phyloP scores from a whole-genome alignment of 1,284 basidiomycete genomes.

The Fistulinella staudtii region DNA sequence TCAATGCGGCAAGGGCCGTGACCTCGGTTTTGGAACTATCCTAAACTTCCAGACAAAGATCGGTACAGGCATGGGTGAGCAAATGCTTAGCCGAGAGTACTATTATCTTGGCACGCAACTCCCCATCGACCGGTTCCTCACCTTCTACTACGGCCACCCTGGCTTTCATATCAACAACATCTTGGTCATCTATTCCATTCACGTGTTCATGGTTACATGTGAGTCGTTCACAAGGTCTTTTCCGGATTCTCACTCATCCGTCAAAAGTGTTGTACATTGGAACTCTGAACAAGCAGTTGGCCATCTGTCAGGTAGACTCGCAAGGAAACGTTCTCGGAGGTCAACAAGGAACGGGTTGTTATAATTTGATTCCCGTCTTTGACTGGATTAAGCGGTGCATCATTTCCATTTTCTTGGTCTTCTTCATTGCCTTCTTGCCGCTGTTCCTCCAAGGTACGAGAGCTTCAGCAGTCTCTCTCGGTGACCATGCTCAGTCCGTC shows the following conservation, averaged over 20 bases:
- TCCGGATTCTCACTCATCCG: conserved; percentile 11
- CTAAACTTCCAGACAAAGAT: conserved; percentile 99
- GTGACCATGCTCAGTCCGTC: background rate
- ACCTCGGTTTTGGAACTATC: conserved; percentile 99
- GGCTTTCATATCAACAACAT: conserved; percentile 99
- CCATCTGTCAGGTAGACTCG: conserved; percentile 81
- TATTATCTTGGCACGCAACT: conserved; percentile 99
- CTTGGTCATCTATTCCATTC: conserved; percentile 94
- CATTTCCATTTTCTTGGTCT: conserved; percentile 94
- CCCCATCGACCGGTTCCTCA: conserved; percentile 97
- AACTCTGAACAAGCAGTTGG: conserved; percentile 87
- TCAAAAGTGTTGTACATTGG: conserved; percentile 84
- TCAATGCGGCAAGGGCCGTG: conserved; percentile 98
- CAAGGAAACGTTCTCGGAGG: conserved; percentile 75
- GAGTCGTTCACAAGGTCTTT: conserved; percentile 34
- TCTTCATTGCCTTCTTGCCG: conserved; percentile 93
- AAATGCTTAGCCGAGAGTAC: conserved; percentile 99
- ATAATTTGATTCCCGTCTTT: conserved; percentile 91
- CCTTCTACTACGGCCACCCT: conserved; percentile 99
- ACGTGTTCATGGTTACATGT: conserved; percentile 91
- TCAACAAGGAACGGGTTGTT: conserved; percentile 74
- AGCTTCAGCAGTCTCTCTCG: conserved; percentile 6
- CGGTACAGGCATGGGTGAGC: conserved; percentile 99
- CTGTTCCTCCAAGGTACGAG: conserved; percentile 86
- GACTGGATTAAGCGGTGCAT: conserved; percentile 97